Conservation (phyloP, 2,329 filamentous ascomycete genomes). For the Penicillium sp. region DNA sequence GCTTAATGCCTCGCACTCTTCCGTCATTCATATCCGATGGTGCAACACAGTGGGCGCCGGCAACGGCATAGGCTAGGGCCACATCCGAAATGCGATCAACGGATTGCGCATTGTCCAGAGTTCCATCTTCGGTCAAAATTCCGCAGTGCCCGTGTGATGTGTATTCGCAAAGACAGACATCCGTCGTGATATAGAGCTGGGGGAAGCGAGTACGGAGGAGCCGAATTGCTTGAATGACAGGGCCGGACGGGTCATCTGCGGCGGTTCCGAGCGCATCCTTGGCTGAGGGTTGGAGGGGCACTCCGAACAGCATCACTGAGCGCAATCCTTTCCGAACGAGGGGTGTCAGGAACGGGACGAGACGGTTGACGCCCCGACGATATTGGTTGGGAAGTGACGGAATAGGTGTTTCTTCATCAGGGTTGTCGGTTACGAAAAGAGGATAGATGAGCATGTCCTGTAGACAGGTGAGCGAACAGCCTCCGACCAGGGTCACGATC, state of each 20-base stretch:
- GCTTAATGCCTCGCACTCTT: conserved; percentile 93
- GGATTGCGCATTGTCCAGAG: conserved; percentile 86
- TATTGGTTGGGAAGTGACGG: conserved; percentile 87
- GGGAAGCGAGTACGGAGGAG: conserved; percentile 83
- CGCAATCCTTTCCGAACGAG: conserved; percentile 85
- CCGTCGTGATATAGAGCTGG: conserved; percentile 82
- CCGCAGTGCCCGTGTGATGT: conserved; percentile 97
- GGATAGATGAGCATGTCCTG: conserved; percentile 99
- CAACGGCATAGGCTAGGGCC: conserved; percentile 94
- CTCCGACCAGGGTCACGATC: neutral
- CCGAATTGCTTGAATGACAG: conserved; percentile 83
- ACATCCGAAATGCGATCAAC: conserved; percentile 95
- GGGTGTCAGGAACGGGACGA: conserved; percentile 80
- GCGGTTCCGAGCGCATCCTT: conserved; percentile 91
- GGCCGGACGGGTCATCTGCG: conserved; percentile 88
- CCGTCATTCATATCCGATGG: conserved; percentile 99
- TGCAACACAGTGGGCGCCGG: conserved; percentile 93
- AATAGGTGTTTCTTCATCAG: conserved; percentile 87
- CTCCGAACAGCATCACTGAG: conserved; percentile 94
- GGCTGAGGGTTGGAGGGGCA: conserved; percentile 73
- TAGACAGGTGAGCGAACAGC: neutral
- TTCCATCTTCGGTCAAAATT: conserved; percentile 88
- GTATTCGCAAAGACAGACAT: conserved; percentile 98
- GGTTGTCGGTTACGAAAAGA: conserved; percentile 90
- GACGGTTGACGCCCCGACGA: conserved; percentile 81